Percentiles rank a stretch among this genome's conserved stretches.
These are phyloP conservation scores for Licmophora abbreviata DNA, from an alignment of 108 stramenopile genomes.

Conservation along the genomic window DNA sequence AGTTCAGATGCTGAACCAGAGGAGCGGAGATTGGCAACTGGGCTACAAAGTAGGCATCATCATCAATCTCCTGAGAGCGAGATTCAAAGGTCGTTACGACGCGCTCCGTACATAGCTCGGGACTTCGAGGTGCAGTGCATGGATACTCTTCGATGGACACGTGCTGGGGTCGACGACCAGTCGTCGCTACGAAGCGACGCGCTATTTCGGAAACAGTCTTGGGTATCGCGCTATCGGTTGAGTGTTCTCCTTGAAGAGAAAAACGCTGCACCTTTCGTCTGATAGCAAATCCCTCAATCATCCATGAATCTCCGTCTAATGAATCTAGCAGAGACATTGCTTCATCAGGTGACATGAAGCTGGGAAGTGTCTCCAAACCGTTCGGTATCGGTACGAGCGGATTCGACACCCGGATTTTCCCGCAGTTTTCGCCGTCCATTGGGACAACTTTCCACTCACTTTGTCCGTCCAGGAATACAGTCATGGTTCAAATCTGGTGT, in stretches of 20 bases:
- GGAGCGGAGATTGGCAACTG: slow-evolving; percentile 32
- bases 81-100: slow-evolving; percentile 46
- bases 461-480: no score
- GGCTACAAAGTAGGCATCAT: slow-evolving; percentile 46
- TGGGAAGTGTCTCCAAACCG: neutral
- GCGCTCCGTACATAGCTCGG: no score
- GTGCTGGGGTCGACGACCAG: neutral
- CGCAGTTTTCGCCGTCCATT: no score
- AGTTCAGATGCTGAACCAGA: slow-evolving; percentile 41
- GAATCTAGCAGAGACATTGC: neutral
- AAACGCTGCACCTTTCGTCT: slow-evolving; percentile 50
- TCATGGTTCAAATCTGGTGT: no score
- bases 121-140: slow-evolving; percentile 18
- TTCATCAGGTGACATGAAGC: neutral
- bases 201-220: no score
- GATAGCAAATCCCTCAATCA: slow-evolving; percentile 63
- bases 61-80: slow-evolving; percentile 3
- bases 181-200: neutral
- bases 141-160: slow-evolving; percentile 26
- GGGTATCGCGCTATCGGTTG: neutral
- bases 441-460: no score
- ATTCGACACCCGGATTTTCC: no score
- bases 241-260: neutral
- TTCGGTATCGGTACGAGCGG: no score
- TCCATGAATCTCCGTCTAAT: neutral